Percentiles rank a stretch among this genome's conserved stretches.
Evolutionary conservation across 768 basidiomycete genomes (phyloP).

Genomic region (Hygrophorus pudorinus): DNA sequence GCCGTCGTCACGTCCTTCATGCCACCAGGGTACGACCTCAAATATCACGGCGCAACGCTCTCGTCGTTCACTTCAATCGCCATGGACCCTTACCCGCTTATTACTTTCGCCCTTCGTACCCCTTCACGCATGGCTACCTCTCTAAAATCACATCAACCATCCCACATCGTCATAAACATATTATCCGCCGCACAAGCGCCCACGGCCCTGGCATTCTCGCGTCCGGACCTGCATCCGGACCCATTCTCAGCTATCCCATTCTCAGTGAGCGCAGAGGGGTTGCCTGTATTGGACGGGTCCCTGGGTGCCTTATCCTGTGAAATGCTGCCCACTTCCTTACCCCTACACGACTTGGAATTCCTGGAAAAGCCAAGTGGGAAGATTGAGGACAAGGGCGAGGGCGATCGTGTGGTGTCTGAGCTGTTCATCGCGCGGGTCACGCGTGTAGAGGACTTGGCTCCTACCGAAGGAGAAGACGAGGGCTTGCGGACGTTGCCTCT

Average conservation of each 20-base stretch:
- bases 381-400: constrained; percentile 8
- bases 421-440: constrained; percentile 77
- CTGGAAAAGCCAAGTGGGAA: constrained; percentile 16
- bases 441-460: constrained; percentile 35
- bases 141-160: constrained; percentile 25
- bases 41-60: constrained; percentile 84
- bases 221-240: constrained; percentile 54
- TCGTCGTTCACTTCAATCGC: constrained; percentile 91
- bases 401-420: constrained; percentile 40
- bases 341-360: constrained; percentile 44
- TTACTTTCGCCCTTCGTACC: constrained; percentile 82
- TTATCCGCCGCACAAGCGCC: constrained; percentile 58
- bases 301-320: constrained; percentile 69
- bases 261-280: constrained; percentile 36
- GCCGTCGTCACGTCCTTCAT: constrained; percentile 72
- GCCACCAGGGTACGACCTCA: constrained; percentile 20
- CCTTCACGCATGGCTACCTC: constrained; percentile 80
- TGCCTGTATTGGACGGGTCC: constrained; percentile 48
- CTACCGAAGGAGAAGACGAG: constrained; percentile 16
- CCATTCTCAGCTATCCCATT: constrained; percentile 45
- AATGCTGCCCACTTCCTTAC: constrained; percentile 50
- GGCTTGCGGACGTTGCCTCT: constrained; percentile 37
- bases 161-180: constrained; percentile 72
- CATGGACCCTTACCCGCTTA: constrained; percentile 78
- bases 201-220: constrained; percentile 61